Base-by-base conservation (phyloP, 108 stramenopile species). In the Pseudonitzschia delicatissima region DNA sequence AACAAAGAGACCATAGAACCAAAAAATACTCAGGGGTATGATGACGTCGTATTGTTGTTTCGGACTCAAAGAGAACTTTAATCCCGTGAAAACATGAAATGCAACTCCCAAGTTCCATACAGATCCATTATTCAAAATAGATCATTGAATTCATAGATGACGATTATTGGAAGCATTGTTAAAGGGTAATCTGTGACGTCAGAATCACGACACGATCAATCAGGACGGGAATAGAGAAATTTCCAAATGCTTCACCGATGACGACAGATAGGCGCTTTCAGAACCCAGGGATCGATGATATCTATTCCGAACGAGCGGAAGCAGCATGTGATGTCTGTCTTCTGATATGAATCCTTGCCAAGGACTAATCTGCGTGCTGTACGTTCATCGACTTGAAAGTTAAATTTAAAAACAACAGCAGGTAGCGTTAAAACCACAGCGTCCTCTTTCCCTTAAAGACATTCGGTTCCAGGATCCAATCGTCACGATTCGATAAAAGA, bases 31-130 rank as follows among this genome's bases (percentile, higher is more conserved):
- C n/a, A n/a, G 53, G 53, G 32, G 53, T 55, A n/a, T 17, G 53
- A 55, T 55, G 53, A 55, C 53, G 53, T 55, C 53, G 53, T 31
- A 55, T 55, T 55, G 53, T 55, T 55, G 53, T 55, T 55, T 55
- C 12, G 32, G 15, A 13, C 13, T 27, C 21, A 23, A 6, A 23
- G 23, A 18, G 47, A 3, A 48, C 47, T 8, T 48, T 48, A 48
- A 23, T 48, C 47, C 47, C 23, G 47, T 21, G 2, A 21, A 48
- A 48, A 13, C 13, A 2, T n/a, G 1, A n/a, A 6, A 2, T n/a
- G n/a, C 5, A 1, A 48, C 47, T 23, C 47, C 47, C 21, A 48
- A 48, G 47, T 48, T 21, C 4, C 7, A n/a, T n/a, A n/a, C n/a
- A n/a, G n/a, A n/a, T n/a, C n/a, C n/a, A n/a, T n/a, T n/a, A n/a